Conservation (phyloP, 2,329 filamentous ascomycete genomes). For the Pleomassaria siparia region DNA sequence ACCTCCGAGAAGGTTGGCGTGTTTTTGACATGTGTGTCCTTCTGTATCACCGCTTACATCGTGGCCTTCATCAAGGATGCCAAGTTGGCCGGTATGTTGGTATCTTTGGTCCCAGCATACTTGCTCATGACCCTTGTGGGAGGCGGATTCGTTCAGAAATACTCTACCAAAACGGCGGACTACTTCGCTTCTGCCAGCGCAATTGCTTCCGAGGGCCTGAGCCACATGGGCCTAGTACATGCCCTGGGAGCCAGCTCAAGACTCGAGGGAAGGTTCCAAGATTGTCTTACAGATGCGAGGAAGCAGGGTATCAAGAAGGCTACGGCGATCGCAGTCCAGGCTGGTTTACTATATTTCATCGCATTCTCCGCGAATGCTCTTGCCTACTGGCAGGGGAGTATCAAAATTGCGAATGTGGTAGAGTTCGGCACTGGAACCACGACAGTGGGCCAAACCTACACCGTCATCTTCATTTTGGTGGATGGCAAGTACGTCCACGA, state of each 20-base stretch:
- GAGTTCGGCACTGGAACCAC: conserved; percentile 29
- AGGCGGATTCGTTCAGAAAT: conserved; percentile 57
- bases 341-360: conserved; percentile 66
- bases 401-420: conserved; percentile 52
- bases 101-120: conserved; percentile 65
- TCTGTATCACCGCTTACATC: conserved; percentile 67
- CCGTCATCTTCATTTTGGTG: conserved; percentile 58
- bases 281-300: conserved; percentile 53
- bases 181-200: conserved; percentile 61
- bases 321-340: conserved; percentile 57
- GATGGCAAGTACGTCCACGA: conserved; percentile 41
- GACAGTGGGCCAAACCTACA: conserved; percentile 53
- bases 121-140: conserved; percentile 60
- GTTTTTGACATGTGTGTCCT: conserved; percentile 62
- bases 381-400: conserved; percentile 68
- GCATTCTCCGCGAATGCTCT: conserved; percentile 68
- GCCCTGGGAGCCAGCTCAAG: conserved; percentile 62
- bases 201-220: conserved; percentile 64
- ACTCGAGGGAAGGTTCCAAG: conserved; percentile 62
- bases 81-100: conserved; percentile 63
- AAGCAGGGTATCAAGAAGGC: conserved; percentile 61
- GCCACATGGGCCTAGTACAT: conserved; percentile 63
- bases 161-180: conserved; percentile 52
- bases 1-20: conserved; percentile 73
- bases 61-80: conserved; percentile 68